Base-by-base conservation (phyloP, 2,329 filamentous ascomycete species). In the Scytalidium sp. region DNA sequence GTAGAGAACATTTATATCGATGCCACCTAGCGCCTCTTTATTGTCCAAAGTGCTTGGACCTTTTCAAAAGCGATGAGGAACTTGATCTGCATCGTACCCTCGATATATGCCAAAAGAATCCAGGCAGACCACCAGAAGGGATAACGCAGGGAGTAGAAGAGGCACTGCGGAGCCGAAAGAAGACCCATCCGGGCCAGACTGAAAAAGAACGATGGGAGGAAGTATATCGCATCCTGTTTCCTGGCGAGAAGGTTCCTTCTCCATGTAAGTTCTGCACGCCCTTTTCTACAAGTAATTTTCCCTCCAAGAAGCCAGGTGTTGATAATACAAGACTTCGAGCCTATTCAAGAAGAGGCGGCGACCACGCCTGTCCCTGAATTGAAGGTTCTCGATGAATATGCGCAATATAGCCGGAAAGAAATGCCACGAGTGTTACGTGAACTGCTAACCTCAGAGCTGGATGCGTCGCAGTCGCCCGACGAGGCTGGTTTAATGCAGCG, bases 281-380 rank as follows among this genome's bases (percentile, higher is more conserved):
- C 13, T 27, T 27, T 27, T n/a, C n/a, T n/a, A n/a, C 7, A 27
- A 27, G 25, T 27, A 7, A 13, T 27, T 13, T 27, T 27, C 13
- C 13, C 25, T 13, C 25, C 25, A 27, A 27, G 13, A 27, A 7
- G 13, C 25, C 7, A 13, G 7, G 25, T 27, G 25, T 13, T 27
- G 25, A 27, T 27, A 27, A 27, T 13, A 13, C 58, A 68, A 42
- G 66, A 49, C 22, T 51, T 51, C 27, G 41, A 50, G 15, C 40
- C 48, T 13, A 22, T 49, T 3, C 48, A 49, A 40, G 47, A 49
- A 19, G 52, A 52, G 19, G n/a, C n/a, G 19, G 46, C 46, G 11
- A 10, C 40, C 7, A 54, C 50, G 15, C 52, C 52, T 19, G 50
- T 51, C 32, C 46, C 52, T 15, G n/a, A 43, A 1, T 47, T 40